Percentiles rank a stretch among this genome's conserved stretches.
Conservation (phyloP, 1,139 yeast species). For the Kazachstania sp. region DNA sequence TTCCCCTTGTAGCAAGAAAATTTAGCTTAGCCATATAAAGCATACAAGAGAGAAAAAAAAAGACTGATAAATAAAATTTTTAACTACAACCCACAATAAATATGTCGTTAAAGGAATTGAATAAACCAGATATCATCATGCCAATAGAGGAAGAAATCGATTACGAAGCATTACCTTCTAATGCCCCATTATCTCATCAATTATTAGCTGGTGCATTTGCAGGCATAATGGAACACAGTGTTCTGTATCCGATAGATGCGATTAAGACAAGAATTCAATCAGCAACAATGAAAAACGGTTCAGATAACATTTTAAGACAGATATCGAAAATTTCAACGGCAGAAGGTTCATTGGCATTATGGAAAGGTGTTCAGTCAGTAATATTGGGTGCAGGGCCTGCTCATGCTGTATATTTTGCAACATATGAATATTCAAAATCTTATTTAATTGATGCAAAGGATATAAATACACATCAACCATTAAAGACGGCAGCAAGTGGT, state of each 20-base stretch:
- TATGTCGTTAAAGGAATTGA: not conserved
- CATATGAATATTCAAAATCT: conserved; percentile 73
- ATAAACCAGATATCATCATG: conserved; percentile 8
- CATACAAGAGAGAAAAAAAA: not conserved
- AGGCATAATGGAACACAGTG: conserved; percentile 96
- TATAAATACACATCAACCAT: conserved; percentile 40
- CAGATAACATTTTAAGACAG: conserved; percentile 43
- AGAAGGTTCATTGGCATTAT: conserved; percentile 85
- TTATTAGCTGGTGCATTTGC: conserved; percentile 94
- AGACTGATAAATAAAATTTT: not conserved
- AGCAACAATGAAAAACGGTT: conserved; percentile 22
- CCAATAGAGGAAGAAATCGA: conserved; percentile 41
- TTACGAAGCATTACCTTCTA: conserved; percentile 86
- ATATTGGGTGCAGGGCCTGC: conserved; percentile 99
- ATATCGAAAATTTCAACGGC: conserved; percentile 68
- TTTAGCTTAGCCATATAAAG: not conserved
- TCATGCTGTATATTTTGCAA: conserved; percentile 95
- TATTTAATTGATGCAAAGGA: conserved; percentile 26
- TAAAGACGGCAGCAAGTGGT: conserved; percentile 81
- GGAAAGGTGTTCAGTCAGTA: conserved; percentile 94
- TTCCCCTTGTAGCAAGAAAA: too few relatives aligned
- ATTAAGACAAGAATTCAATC: conserved; percentile 95
- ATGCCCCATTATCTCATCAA: conserved; percentile 76
- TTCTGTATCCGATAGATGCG: conserved; percentile 94
- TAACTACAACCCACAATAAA: not conserved